Conservation (phyloP, 805 yeast genomes). For the Lipomyces mesembrius region DNA sequence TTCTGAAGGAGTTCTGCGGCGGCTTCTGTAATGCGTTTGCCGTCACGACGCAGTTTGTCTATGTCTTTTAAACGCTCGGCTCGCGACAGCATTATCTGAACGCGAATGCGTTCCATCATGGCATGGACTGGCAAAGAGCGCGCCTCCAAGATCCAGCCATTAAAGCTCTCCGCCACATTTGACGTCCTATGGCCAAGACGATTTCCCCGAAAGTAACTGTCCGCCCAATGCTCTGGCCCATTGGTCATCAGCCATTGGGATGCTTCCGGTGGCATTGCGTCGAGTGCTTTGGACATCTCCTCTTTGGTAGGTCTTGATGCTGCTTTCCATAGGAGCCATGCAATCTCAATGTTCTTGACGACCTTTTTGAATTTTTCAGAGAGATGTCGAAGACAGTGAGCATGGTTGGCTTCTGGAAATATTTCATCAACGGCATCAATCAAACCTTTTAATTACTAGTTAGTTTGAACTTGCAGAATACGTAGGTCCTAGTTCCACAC, state of each 20-base stretch:
- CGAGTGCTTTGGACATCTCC: background rate
- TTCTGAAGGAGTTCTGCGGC: background rate
- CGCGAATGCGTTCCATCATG: constrained; percentile 4
- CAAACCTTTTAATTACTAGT: background rate
- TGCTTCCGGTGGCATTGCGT: background rate
- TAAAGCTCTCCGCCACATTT: constrained; percentile 1
- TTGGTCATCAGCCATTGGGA: constrained; percentile 1
- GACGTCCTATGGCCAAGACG: background rate
- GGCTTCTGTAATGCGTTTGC: background rate
- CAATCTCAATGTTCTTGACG: background rate
- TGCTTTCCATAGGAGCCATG: background rate
- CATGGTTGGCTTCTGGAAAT: background rate
- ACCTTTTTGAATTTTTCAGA: background rate
- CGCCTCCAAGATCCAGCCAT: background rate
- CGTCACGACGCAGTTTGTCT: background rate
- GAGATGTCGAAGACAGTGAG: constrained; percentile 5
- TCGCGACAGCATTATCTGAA: background rate
- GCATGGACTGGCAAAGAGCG: constrained; percentile 5
- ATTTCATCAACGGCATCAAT: background rate
- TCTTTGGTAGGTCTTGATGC: background rate
- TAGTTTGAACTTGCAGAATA: background rate
- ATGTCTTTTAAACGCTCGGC: background rate
- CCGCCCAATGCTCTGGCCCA: constrained; percentile 5
- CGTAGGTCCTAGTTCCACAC: too few species aligned
- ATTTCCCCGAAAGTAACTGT: background rate